Base-by-base conservation (phyloP, 2,329 filamentous ascomycete species). In the Zelopaecilomyces penicillatus region DNA sequence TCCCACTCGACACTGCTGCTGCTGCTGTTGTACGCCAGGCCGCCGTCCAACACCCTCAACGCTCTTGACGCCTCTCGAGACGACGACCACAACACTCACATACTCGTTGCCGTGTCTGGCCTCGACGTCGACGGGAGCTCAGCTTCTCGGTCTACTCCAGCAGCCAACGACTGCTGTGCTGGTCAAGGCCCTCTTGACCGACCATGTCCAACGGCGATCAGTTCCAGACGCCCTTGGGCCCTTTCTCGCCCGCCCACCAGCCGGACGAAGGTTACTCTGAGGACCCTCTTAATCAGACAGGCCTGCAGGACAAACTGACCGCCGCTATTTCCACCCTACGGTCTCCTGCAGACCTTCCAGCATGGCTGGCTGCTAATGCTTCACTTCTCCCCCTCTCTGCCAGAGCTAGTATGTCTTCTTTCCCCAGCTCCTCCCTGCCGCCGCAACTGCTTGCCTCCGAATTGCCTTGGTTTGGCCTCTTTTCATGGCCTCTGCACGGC, bases 221-320 rank as follows among this genome's bases (percentile, higher is more conserved):
- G 33, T 50, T 55, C 37, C 34, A 37, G 5, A 30, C 45, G 27
- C 26, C 44, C 40, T 43, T 46, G 36, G 39, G 39, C n/a, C 43
- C 46, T 11, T 46, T 48, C 33, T 43, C 46, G 36, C 46, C 46
- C 28, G 46, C 44, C 37, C 44, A 48, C 47, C 71, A 82, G 62
- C 76, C 88, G 47, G 87, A 94, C 67, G 88, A 94, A 67, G 88
- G 88, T 57, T 94, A 93, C 63, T 90, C 87, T 5, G 87, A 93
- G 61, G 86, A 90, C 53, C 76, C 76, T 47, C 64, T 80, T 42
- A 74, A 72, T 52, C 65, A 70, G 8, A 60, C 64, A 43, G 53
- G 58, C 5, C 54, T 42, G 39, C 31, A 41, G 6, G 43, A 57
- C 54, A 54, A 55, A 50, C 45, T 66, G 49, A 49, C 65, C 50